Evolutionary conservation across 371 early-diverging fungal species (phyloP), one percentile per base, ranked within the genome.

Genomic region (Parasitella parasitica): DNA sequence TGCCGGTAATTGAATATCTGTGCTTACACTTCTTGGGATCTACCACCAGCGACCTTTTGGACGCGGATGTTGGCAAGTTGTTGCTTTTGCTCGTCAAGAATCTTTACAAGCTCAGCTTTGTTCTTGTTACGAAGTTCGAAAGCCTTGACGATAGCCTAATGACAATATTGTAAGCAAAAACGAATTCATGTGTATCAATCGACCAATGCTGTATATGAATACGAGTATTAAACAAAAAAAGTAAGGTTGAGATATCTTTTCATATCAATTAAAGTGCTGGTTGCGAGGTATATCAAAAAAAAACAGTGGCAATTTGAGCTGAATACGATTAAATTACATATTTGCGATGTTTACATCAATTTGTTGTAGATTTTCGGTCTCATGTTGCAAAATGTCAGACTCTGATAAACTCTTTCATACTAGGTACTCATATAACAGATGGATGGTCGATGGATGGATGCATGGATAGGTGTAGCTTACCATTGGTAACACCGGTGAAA

Each of bases 61-160:
- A 94, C 94, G 71, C 94, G 91, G 71, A 96, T 89, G 64, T 86
- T 79, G 67, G 91, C 79, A 59, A 97, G 92, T 83, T 96, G 94
- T 74, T 89, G 86, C 91, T 94, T 95, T 77, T 95, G 90, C 71
- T 92, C 91, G 61, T 92, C 92, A 59, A 97, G 91, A 73, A 91
- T 84, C 86, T 93, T 89, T 66, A 81, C 75, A 55, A 97, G 89
- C 80, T 96, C 94, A 54, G 86, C 91, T 87, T 93, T 94, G 83
- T 86, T 88, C 87, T 94, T 93, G 77, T 82, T 86, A 78, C 95
- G 91, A 78, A 97, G 86, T 81, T 94, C 93, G 87, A 85, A 80
- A 73, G 92, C 92, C 84, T 95, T 96, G 72, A 95, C 88, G 82
- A 84, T 85, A 79, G 86, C 85, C 91, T 88, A 22, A 43, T n/a